Conservation (phyloP, 2,329 filamentous ascomycete species). For the Xylogone sp. region DNA sequence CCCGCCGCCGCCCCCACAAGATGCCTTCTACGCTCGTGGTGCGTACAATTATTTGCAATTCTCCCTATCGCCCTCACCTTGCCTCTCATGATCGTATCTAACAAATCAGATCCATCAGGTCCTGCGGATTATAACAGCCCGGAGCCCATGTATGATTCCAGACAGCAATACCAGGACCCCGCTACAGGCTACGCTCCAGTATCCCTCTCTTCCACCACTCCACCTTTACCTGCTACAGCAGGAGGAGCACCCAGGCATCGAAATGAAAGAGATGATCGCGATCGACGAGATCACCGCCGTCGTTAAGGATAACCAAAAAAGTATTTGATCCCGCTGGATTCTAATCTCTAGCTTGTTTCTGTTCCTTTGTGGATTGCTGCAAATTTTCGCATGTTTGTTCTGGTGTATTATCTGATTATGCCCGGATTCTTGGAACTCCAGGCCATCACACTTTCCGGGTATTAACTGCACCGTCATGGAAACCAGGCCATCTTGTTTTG, state of each 20-base stretch:
- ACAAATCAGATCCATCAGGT: conserved; percentile 24
- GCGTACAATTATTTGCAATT: conserved; percentile 39
- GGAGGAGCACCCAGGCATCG: conserved; percentile 14
- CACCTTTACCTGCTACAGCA: conserved; percentile 13
- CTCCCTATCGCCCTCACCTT: conserved; percentile 5
- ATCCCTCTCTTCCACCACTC: conserved; percentile 16
- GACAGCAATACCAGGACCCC: conserved; percentile 16
- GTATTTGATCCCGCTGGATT: conserved; percentile 8
- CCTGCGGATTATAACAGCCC: conserved; percentile 14
- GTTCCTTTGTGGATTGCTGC: conserved; percentile 14
- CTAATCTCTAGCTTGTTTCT: conserved; percentile 2
- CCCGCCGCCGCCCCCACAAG: conserved; percentile 31
- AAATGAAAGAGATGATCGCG: conserved; percentile 21
- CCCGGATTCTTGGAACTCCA: conserved; percentile 15
- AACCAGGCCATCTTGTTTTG: conserved; percentile 16
- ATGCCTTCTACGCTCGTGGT: conserved; percentile 58
- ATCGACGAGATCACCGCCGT: conserved; percentile 14
- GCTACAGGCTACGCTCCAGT: conserved; percentile 18
- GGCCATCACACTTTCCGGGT: conserved; percentile 14
- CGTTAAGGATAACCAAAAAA: conserved; percentile 7
- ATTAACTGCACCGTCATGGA: conserved; percentile 17
- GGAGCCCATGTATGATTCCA: conserved; percentile 16
- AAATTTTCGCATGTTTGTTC: conserved; percentile 17
- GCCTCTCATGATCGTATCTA: conserved; percentile 21
- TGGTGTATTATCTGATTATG: conserved; percentile 24